Evolutionary conservation across 129 eudicot genomes (phyloP), one percentile per base, ranked within the genome.

Genomic region (Deinandra increscens): DNA sequence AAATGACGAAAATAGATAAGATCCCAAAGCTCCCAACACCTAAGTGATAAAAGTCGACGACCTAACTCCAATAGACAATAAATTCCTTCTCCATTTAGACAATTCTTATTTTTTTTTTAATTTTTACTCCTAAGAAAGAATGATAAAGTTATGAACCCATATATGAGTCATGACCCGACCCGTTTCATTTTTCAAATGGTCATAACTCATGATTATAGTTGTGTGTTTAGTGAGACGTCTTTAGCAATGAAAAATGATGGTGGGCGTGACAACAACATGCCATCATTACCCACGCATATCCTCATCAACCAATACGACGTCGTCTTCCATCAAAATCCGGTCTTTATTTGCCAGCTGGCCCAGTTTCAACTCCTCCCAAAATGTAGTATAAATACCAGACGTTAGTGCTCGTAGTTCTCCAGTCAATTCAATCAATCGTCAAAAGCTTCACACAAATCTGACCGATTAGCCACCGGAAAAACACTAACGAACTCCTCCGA

Each of bases 221-320:
- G 63, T 56, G 26, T 56, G 63, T 56, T 29, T n/a, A 58, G 2
- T 58, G 6, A 58, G 64, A 31, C 64, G 64, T 58, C 64, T 58
- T 5, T 58, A 29, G 64, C 64, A 29, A 29, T 58, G 64, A 58
- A 77, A 77, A 77, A 77, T 77, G 81, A 77, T 69, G 81, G 66
- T 61, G 81, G 56, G 81, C 81, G 71, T 77, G 81, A 77, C 81
- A 77, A 77, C 81, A 69, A 69, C 81, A 77, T 77, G 76, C 59
- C 81, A 77, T 77, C 81, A 77, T 77, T 77, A 61, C 76, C 46
- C 59, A 77, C 71, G 56, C 70, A 37, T 19, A 23, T 31, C 67
- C 26, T 54, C 49, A 6, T 42, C 66, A 53, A 51, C 45, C 38
- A 19, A 61, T 61, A 77, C 81, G 81, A 61, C 66, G 50, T 41